phyloP scores from a whole-genome alignment of 208 protist species.

The Naegleria fowleri region DNA sequence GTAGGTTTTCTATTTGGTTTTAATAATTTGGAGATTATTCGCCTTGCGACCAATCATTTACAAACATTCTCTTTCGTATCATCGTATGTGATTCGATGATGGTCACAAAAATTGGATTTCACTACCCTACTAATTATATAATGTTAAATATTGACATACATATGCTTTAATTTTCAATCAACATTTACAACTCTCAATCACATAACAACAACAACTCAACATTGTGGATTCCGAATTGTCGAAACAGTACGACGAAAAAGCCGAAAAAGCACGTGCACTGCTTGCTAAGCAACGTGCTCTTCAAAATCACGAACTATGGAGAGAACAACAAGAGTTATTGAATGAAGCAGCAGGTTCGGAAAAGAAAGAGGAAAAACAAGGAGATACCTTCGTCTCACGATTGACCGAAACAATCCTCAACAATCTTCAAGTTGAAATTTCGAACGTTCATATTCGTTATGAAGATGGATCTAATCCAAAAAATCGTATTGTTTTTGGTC shows the following conservation, averaged over 20 bases:
- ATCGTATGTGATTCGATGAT: no score
- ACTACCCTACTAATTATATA: no score
- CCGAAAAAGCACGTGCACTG: not conserved
- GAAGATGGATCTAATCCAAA: constrained; percentile 9
- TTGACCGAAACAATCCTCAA: constrained; percentile 1
- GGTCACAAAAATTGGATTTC: no score
- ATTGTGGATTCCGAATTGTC: no score
- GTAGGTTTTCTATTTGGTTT: not conserved
- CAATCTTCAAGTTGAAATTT: constrained; percentile 23
- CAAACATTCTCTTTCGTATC: no score
- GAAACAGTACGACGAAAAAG: not conserved
- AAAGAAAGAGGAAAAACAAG: not conserved
- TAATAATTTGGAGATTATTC: not conserved
- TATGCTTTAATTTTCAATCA: no score
- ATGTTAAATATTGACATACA: no score
- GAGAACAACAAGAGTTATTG: not conserved
- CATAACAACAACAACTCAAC: no score
- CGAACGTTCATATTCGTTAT: constrained; percentile 19
- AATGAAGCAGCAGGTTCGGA: not conserved
- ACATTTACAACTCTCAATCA: no score
- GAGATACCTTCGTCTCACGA: not conserved
- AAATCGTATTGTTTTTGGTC: constrained; percentile 18
- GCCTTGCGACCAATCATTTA: no score
- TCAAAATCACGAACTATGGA: not conserved
- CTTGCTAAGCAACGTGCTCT: not conserved